Evolutionary conservation across 805 yeast species (phyloP).

Genomic region (Pichia cabralensis): DNA sequence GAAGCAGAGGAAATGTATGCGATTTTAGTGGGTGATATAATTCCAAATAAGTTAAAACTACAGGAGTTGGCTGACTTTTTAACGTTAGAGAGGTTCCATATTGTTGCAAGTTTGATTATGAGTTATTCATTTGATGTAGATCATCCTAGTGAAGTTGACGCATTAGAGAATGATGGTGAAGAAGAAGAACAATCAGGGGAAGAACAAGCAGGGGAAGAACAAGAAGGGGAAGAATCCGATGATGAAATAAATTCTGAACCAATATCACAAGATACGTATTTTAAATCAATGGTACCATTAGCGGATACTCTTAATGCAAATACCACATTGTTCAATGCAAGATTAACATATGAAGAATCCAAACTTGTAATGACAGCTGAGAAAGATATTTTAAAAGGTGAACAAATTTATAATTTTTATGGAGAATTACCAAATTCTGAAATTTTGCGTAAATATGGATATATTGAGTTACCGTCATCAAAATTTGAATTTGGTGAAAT

Average conservation of each 20-base stretch:
- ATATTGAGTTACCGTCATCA: conserved; percentile 66
- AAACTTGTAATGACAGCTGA: conserved; percentile 64
- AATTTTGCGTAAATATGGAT: conserved; percentile 82
- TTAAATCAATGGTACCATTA: conserved; percentile 84
- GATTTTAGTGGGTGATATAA: conserved; percentile 29
- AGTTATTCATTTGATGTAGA: conserved; percentile 87
- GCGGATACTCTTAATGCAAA: conserved; percentile 91
- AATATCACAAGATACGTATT: conserved; percentile 24
- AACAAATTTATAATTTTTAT: conserved; percentile 79
- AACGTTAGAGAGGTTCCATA: conserved; percentile 51
- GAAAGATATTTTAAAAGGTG: conserved; percentile 47
- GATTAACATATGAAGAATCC: conserved; percentile 41
- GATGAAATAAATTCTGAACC: conserved; percentile 25
- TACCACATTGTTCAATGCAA: conserved; percentile 66
- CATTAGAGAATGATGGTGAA: conserved; percentile 23
- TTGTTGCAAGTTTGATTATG: conserved; percentile 73
- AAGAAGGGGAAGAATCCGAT: conserved; percentile 28
- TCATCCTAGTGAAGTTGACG: conserved; percentile 21
- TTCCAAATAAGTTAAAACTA: conserved; percentile 30
- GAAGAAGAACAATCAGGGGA: conserved; percentile 15
- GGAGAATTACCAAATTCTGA: conserved; percentile 92
- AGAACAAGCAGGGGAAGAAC: conserved; percentile 17
- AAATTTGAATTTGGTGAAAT: conserved; percentile 77
- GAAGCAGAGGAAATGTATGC: conserved; percentile 54
- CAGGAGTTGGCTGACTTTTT: conserved; percentile 25